These are phyloP conservation scores for Petasospora fabianii DNA, from an alignment of 1,139 yeast species.

Conservation along the genomic window DNA sequence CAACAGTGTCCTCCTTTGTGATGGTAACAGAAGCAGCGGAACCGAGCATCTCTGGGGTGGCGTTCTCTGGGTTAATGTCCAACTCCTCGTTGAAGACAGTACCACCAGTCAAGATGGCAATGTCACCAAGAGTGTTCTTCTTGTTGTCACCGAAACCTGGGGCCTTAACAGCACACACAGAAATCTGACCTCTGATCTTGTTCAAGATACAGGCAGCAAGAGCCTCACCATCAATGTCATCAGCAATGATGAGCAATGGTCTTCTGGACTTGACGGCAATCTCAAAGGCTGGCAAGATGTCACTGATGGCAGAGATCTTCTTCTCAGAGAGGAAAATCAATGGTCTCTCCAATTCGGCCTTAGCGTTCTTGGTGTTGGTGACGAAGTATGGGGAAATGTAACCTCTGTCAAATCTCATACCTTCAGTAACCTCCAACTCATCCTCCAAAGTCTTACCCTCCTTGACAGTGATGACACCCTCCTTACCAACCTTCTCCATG, in stretches of 20 bases:
- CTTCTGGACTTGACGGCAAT: conserved; percentile 92
- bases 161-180: conserved; percentile 97
- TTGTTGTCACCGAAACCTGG: conserved; percentile 99
- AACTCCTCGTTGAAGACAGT: conserved; percentile 98
- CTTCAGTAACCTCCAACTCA: conserved; percentile 96
- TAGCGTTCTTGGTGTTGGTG: conserved; percentile 94
- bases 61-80: conserved; percentile 96
- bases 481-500: conserved; percentile 99
- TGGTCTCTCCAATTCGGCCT: conserved; percentile 97
- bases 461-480: conserved; percentile 97
- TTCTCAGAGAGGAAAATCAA: conserved; percentile 85
- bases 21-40: conserved; percentile 89
- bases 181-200: conserved; percentile 98
- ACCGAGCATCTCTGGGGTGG: conserved; percentile 88
- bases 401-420: conserved; percentile 99
- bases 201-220: conserved; percentile 97
- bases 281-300: conserved; percentile 91
- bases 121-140: conserved; percentile 95
- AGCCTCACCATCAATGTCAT: conserved; percentile 98
- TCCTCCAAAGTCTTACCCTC: conserved; percentile 98
- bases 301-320: conserved; percentile 91
- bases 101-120: conserved; percentile 96
- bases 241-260: conserved; percentile 92
- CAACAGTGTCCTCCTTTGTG: conserved; percentile 96
- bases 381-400: conserved; percentile 97